These are phyloP conservation scores for Clavispora santaluciae DNA, from an alignment of 805 yeast genomes.

Conservation along the genomic window DNA sequence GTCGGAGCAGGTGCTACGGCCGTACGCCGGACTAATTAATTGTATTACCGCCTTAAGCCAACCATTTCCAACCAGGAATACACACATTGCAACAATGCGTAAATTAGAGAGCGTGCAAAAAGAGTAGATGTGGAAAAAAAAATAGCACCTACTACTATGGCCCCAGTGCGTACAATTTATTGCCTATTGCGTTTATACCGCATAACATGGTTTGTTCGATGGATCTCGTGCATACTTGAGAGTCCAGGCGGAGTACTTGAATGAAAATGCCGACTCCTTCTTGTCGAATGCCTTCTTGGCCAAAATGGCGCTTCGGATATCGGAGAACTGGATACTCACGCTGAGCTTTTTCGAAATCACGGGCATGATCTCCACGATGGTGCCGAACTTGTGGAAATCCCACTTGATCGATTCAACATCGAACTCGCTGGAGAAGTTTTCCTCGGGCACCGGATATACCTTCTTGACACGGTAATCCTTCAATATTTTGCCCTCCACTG, in stretches of 20 bases:
- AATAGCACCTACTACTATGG: background rate
- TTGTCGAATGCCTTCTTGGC: conserved; percentile 36
- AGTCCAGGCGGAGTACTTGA: conserved; percentile 55
- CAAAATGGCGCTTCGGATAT: conserved; percentile 53
- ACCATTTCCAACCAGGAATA: no score
- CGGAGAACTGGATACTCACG: conserved; percentile 55
- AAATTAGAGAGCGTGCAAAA: background rate
- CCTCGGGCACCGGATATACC: conserved; percentile 40
- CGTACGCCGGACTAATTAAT: no score
- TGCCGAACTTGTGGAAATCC: conserved; percentile 57
- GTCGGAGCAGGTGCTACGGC: no score
- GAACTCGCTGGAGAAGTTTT: conserved; percentile 40
- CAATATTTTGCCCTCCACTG: conserved; percentile 17
- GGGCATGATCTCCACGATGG: conserved; percentile 57
- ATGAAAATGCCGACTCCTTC: conserved; percentile 8
- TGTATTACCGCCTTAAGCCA: no score
- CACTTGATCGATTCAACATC: conserved; percentile 38
- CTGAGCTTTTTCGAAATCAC: conserved; percentile 63
- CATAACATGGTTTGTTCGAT: conserved; percentile 50
- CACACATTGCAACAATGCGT: no score
- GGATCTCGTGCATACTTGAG: conserved; percentile 65
- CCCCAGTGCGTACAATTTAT: background rate
- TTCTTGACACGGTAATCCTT: conserved; percentile 19
- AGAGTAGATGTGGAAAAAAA: no score
- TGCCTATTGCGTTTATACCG: conserved; percentile 4